Conservation (phyloP, 768 basidiomycete genomes). For the Auriscalpium microsporum region DNA sequence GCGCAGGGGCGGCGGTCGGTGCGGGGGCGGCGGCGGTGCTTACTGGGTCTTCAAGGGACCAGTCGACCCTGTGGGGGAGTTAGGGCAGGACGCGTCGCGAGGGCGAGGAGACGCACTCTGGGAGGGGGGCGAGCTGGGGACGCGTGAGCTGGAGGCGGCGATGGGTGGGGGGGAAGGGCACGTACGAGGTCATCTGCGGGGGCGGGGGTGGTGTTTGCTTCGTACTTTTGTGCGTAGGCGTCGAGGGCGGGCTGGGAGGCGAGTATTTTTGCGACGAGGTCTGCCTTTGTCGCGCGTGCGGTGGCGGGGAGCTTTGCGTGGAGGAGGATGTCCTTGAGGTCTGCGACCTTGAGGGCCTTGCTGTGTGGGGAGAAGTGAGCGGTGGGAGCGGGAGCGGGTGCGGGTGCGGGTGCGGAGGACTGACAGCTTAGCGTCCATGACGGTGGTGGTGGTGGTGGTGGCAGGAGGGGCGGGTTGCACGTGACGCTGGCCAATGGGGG, state of each 20-base stretch:
- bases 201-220: constrained; percentile 3
- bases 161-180: neutral
- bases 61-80: neutral
- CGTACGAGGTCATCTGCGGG: constrained; percentile 23
- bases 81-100: neutral
- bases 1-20: neutral
- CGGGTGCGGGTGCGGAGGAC: constrained; percentile 13
- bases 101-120: neutral
- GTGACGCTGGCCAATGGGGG: neutral
- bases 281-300: constrained; percentile 54
- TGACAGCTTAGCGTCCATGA: constrained; percentile 36
- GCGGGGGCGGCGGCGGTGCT: neutral
- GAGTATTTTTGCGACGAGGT: constrained; percentile 56
- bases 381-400: neutral
- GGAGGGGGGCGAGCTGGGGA: constrained; percentile 20
- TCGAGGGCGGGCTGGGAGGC: constrained; percentile 43
- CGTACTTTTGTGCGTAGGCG: constrained; percentile 32
- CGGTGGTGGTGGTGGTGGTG: neutral
- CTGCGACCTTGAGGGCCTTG: constrained; percentile 63
- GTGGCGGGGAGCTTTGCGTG: constrained; percentile 41
- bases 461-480: neutral
- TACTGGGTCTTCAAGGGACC: neutral
- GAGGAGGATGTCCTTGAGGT: constrained; percentile 55
- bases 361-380: constrained; percentile 20
- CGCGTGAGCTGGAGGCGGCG: constrained; percentile 8